These are phyloP conservation scores for Acidomyces sp. DNA, from an alignment of 495 filamentous ascomycete genomes.

Conservation along the genomic window DNA sequence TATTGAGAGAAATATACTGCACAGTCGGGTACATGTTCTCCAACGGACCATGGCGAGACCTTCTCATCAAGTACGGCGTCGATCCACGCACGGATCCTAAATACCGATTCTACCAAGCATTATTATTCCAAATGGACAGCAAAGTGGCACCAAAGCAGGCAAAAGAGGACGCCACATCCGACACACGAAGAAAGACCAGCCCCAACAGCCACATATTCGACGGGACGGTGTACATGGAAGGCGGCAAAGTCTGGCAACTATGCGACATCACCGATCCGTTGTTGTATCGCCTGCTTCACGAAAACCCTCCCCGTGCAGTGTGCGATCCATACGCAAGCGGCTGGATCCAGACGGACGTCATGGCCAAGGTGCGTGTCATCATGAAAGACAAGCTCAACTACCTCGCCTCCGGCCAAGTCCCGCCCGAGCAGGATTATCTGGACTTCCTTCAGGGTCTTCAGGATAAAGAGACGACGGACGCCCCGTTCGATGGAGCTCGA, in stretches of 20 bases:
- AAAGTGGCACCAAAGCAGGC: not conserved
- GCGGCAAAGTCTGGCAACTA: slow-evolving; percentile 83
- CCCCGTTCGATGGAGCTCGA: too few species aligned
- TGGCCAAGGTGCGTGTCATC: slow-evolving; percentile 66
- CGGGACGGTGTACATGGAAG: slow-evolving; percentile 46
- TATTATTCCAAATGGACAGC: slow-evolving; percentile 55
- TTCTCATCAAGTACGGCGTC: slow-evolving; percentile 67
- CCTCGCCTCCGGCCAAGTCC: slow-evolving; percentile 29
- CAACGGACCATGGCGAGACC: slow-evolving; percentile 80
- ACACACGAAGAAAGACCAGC: not conserved
- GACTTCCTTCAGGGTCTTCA: too few species aligned
- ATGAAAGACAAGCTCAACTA: slow-evolving; percentile 67
- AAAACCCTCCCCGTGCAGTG: slow-evolving; percentile 30
- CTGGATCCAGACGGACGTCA: slow-evolving; percentile 67
- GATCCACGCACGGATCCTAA: slow-evolving; percentile 67
- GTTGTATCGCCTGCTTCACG: slow-evolving; percentile 34
- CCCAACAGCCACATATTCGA: slow-evolving; percentile 61
- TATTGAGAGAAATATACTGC: slow-evolving; percentile 51
- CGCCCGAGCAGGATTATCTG: slow-evolving; percentile 31
- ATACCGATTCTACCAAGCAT: slow-evolving; percentile 71
- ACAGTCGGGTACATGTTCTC: slow-evolving; percentile 83
- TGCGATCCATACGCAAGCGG: slow-evolving; percentile 49
- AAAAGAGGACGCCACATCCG: not conserved
- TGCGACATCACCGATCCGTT: slow-evolving; percentile 82
- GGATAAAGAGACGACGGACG: too few species aligned